Percentiles rank a stretch among this genome's conserved stretches.
Conservation (phyloP, 2,329 filamentous ascomycete genomes). For the Epichloe bromicola region DNA sequence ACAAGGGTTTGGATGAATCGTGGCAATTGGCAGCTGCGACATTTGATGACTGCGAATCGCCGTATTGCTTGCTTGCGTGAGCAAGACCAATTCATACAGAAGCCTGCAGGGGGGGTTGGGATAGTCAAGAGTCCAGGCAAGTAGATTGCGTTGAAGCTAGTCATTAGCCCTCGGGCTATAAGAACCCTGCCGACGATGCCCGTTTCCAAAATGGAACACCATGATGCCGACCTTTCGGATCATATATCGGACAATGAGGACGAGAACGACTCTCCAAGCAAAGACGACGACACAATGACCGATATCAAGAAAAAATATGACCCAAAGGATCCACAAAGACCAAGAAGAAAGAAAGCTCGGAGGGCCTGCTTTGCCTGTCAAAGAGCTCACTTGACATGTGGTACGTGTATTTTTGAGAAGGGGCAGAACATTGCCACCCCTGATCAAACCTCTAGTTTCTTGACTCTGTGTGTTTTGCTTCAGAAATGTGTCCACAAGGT, state of each 20-base stretch:
- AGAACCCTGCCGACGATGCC: constrained; percentile 40
- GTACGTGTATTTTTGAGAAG: constrained; percentile 45
- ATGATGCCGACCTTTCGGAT: constrained; percentile 43
- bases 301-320: constrained; percentile 56
- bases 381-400: constrained; percentile 91
- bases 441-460: not conserved
- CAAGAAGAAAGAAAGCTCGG: constrained; percentile 87
- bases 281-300: constrained; percentile 36
- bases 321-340: constrained; percentile 81
- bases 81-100: constrained; percentile 1
- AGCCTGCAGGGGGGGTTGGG: constrained; percentile 1
- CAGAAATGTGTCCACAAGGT: not conserved
- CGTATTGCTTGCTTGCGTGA: constrained; percentile 18
- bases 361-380: constrained; percentile 95
- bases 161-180: constrained; percentile 23
- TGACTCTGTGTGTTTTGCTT: not conserved
- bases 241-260: constrained; percentile 46
- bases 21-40: constrained; percentile 1
- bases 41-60: constrained; percentile 9
- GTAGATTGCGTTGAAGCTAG: not conserved
- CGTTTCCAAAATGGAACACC: constrained; percentile 36
- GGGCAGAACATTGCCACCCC: too few relatives aligned
- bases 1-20: constrained; percentile 16
- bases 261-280: constrained; percentile 34
- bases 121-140: not conserved